A percentile compares a stretch with the other conserved stretches of the same genome.
These are phyloP conservation scores for Daedaleopsis nitida DNA, from an alignment of 768 basidiomycete species.

Conservation along the genomic window DNA sequence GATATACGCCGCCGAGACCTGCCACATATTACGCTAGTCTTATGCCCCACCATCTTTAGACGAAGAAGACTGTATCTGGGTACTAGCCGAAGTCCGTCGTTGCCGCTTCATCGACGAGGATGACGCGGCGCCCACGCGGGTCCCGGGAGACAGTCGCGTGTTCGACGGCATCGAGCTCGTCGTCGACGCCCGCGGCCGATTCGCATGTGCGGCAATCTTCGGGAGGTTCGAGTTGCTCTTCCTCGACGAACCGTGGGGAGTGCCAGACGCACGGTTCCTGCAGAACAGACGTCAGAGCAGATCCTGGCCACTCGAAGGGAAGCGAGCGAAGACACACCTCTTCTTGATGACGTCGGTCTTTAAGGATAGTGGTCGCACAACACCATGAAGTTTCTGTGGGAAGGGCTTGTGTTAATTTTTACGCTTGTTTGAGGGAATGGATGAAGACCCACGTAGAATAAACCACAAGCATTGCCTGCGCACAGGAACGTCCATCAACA, in stretches of 20 bases:
- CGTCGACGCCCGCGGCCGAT: constrained; percentile 70
- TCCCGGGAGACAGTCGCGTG: constrained; percentile 40
- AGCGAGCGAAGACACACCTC: constrained; percentile 47
- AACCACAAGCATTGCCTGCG: constrained; percentile 85
- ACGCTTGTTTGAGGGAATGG: constrained; percentile 1
- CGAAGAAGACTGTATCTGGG: constrained; percentile 43
- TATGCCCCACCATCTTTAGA: constrained; percentile 29
- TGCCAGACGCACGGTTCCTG: constrained; percentile 82
- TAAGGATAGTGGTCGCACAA: constrained; percentile 89
- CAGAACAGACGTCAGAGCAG: constrained; percentile 12
- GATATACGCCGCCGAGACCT: constrained; percentile 25
- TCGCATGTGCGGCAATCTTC: constrained; percentile 75
- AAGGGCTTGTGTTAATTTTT: background rate
- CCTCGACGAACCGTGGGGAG: constrained; percentile 64
- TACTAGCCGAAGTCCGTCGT: constrained; percentile 70
- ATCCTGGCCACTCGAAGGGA: background rate
- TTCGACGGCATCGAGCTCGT: constrained; percentile 58
- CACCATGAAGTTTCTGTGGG: constrained; percentile 88
- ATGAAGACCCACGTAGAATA: constrained; percentile 77
- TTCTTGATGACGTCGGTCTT: constrained; percentile 99
- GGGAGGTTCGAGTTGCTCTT: constrained; percentile 63
- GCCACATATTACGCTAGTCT: constrained; percentile 23
- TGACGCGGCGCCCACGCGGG: constrained; percentile 30
- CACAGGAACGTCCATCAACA: constrained; percentile 19
- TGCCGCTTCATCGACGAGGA: constrained; percentile 71